These are phyloP conservation scores for Suhomyces coccinellae DNA, from an alignment of 1,139 yeast genomes.

Conservation along the genomic window DNA sequence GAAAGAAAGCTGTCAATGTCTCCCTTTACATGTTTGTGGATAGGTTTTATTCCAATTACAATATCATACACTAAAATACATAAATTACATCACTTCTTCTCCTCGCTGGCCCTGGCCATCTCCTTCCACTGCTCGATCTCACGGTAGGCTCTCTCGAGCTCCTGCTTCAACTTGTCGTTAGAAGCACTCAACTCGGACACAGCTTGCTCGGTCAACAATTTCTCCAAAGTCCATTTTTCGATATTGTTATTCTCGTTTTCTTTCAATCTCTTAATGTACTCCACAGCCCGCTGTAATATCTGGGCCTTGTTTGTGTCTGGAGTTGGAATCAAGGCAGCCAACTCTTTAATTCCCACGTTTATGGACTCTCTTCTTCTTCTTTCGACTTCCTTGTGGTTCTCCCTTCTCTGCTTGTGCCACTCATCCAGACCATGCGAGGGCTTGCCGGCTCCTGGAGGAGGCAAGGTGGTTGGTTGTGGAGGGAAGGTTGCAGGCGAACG, in stretches of 20 bases:
- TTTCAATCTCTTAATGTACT: constrained; percentile 82
- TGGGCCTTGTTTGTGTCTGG: constrained; percentile 91
- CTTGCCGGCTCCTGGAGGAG: constrained; percentile 40
- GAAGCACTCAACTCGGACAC: constrained; percentile 75
- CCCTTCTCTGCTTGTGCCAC: constrained; percentile 83
- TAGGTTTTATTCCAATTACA: neutral
- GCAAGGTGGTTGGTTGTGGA: constrained; percentile 37
- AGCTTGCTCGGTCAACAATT: constrained; percentile 87
- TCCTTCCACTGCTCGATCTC: constrained; percentile 84
- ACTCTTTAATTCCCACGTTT: constrained; percentile 82
- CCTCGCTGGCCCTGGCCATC: constrained; percentile 30
- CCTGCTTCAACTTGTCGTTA: constrained; percentile 76
- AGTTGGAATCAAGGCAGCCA: constrained; percentile 81
- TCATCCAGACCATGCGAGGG: constrained; percentile 74
- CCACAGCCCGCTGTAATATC: constrained; percentile 83
- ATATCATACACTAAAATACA: constrained; percentile 9
- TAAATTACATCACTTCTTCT: constrained; percentile 16
- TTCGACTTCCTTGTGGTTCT: constrained; percentile 96
- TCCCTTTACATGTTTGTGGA: neutral
- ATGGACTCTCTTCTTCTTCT: constrained; percentile 92
- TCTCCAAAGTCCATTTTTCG: constrained; percentile 93
- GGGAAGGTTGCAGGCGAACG: constrained; percentile 16
- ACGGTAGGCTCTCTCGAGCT: constrained; percentile 87
- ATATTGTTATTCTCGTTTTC: constrained; percentile 84
- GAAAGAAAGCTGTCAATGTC: too few species aligned